phyloP scores from a whole-genome alignment of 108 stramenopile species.

The Pseudonitzschia multiseries region DNA sequence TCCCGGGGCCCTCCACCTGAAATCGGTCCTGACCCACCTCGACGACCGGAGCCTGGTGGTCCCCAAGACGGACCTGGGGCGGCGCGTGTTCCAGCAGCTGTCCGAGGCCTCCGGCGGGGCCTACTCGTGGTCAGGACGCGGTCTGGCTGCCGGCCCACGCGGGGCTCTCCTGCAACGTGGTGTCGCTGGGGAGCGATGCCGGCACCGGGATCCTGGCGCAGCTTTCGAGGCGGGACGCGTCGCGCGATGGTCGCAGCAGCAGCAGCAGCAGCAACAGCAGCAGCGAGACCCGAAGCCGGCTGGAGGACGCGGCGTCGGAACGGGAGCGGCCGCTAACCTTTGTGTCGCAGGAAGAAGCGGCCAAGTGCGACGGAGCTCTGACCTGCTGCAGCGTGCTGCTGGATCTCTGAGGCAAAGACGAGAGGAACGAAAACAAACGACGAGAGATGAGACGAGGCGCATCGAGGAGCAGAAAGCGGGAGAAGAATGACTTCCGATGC shows the following conservation, averaged over 20 bases:
- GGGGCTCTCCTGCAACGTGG: conserved; percentile 59
- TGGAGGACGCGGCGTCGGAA: conserved; percentile 42
- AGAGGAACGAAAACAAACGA: too few species aligned
- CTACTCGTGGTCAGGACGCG: conserved; percentile 49
- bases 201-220: conserved; percentile 49
- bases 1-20: conserved; percentile 57
- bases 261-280: too few species aligned
- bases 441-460: not conserved
- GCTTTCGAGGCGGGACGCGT: conserved; percentile 35
- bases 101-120: conserved; percentile 35
- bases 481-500: too few species aligned
- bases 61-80: conserved; percentile 40
- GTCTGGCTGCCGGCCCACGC: conserved; percentile 21
- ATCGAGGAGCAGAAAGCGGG: not conserved
- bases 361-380: conserved; percentile 71
- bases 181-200: conserved; percentile 34
- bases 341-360: conserved; percentile 59
- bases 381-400: conserved; percentile 59
- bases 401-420: not conserved
- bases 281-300: conserved; percentile 32
- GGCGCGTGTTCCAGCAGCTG: conserved; percentile 41
- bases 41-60: conserved; percentile 56
- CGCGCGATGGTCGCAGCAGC: too few species aligned
- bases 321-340: conserved; percentile 42
- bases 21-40: conserved; percentile 65